Evolutionary conservation across 192 early-diverging fungal genomes (phyloP), one percentile per base, ranked within the genome.

Genomic region (Ambispora gerdemannii): DNA sequence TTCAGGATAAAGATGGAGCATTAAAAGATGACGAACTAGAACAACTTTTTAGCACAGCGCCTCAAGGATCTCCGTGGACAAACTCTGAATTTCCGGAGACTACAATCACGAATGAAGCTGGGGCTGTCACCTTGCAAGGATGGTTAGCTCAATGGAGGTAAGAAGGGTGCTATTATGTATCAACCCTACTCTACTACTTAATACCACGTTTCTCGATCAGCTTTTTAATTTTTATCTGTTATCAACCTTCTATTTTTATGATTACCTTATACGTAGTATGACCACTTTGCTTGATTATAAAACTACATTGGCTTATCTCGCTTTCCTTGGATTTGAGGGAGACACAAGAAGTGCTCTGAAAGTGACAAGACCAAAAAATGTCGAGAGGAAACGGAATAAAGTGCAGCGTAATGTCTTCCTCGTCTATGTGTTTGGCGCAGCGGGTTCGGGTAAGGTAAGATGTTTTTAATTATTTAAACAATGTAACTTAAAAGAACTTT

Each of bases 91-190:
- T 96, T 67, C 92, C 94, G 11, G 88, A 94, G 64, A 93, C 93
- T 2, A 95, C 93, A 0, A 90, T 95, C 15, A 95, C 93, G 36
- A 93, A 93, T 27, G 91, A 92, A 47, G 82, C 91, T 0, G 94
- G 94, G 17, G 87, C 88, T 13, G 91, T 99, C 8, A 96, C 97
- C 2, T 80, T 98, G 58, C 95, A 96, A 76, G 95, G 96, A 19
- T 99, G 95, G 82, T 78, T 99, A 28, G 96, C 95, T n/a, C 96
- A 97, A 74, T 99, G 97, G 97, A 95, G 91, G 91, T 92, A 75
- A 60, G 49, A 33, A 22, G 50, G n/a, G 35, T 24, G 19, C 22
- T 43, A 15, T 43, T 6, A 43, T 43, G 6, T 15, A 6, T 43
- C 15, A 6, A 15, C 38, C 6, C 15, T 10, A 10, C 15, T 15